Base-by-base conservation (phyloP, 163 green algal genomes). In the Chlorella variabilis region DNA sequence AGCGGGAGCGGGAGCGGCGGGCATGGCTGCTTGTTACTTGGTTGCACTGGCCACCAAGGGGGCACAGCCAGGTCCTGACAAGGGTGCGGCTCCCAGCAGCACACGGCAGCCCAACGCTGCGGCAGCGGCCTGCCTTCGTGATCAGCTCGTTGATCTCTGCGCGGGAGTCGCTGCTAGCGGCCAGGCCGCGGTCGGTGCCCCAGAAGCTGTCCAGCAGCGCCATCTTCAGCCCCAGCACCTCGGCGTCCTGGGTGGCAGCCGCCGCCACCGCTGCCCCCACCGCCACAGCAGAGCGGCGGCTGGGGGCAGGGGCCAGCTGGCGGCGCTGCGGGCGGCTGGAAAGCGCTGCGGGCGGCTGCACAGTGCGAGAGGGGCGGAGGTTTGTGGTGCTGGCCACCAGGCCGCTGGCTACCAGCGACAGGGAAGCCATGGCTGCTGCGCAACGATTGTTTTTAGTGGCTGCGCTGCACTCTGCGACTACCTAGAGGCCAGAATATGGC, bases 111-210 rank as follows among this genome's bases (percentile, higher is more conserved):
- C 2, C 5, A 21, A 33, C 11, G 63, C 34, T 33, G 33, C 20
- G 5, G 6, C 3, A 27, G 63, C 34, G 27, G 36, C 17, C 18
- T 41, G 1, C 73, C 73, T 80, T 66, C 1, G 87, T 76, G 45
- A 97, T 90, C 7, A 97, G 83, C 88, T 97, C 94, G 31, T 87
- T 88, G 33, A 97, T 90, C 39, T 93, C 90, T 2, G 89, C 94
- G 0, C 94, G 80, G 41, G 87, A 84, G 75, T 89, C 80, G 49
- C 71, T 71, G 33, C 41, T 89, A 25, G 85, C 87, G 2, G 38
- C 34, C 58, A 96, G 83, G 41, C 94, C 94, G 5, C 93, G 85
- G 3, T 94, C 86, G 3, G 90, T 95, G 56, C 91, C 94, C 78
- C 92, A 97, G 29, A 98, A 82, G 1, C 89, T 85, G 70, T 98